Evolutionary conservation across 1,284 basidiomycete species (phyloP), one percentile per base, ranked within the genome.

Genomic region (Ustilago crameri): DNA sequence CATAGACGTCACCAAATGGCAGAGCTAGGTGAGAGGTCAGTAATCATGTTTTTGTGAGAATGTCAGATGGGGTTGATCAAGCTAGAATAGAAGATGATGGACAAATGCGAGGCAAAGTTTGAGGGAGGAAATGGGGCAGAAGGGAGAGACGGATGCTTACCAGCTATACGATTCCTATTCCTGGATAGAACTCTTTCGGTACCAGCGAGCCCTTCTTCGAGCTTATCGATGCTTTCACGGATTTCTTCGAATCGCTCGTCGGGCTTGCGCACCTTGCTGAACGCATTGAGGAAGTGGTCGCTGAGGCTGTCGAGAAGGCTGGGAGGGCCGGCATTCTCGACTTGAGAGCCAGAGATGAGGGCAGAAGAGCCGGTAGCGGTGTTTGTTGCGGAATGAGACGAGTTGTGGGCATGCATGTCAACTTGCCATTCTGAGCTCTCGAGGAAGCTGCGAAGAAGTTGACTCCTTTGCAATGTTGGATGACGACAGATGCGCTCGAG

Each of bases 191-290:
- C 75, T 15, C 82, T 70, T 77, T 98, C 95, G 18, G 92, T 90
- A 10, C 89, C 85, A 3, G 87, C 86, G 42, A 97, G 85, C 15
- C 93, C 91, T 65, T 98, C 96, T 83, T 98, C 95, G 75, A 95
- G 95, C 82, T 93, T 92, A 85, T 98, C 95, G 20, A 98, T 90
- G 53, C 88, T 87, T 80, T 95, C 93, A 26, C 91, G 88, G 90
- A 99, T 95, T 45, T 90, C 87, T 24, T 96, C 86, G 82, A 98
- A 99, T 23, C 95, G 89, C 75, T 94, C 93, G 79, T 99, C 95
- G 0, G 95, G 95, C 84, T 98, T 98, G 67, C 93, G 90, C 18
- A 98, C 93, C 49, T 92, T 91, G 20, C 93, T 89, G 81, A 98
- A 98, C 0, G 93, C 93, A 81, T 98, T 98, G 53, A 99, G 87